phyloP scores from a whole-genome alignment of 805 yeast species.

The Saccharomycopsis guyanensis region DNA sequence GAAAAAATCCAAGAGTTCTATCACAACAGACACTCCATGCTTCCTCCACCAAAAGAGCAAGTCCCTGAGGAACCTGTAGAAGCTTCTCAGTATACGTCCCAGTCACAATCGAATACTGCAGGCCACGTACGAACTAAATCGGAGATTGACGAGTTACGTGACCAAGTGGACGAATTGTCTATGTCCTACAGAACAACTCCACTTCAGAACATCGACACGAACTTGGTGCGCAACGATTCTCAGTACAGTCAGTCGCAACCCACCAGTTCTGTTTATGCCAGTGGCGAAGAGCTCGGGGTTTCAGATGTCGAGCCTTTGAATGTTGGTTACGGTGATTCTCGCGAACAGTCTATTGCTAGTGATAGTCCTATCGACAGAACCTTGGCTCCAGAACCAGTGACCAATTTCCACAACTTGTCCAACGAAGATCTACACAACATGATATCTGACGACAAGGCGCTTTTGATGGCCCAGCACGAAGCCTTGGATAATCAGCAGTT shows the following conservation, averaged over 20 bases:
- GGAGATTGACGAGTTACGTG: conserved; percentile 15
- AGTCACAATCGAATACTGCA: no score
- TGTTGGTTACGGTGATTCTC: not conserved
- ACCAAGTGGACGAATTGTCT: conserved; percentile 10
- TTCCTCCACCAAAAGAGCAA: not conserved
- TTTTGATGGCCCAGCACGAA: conserved; percentile 12
- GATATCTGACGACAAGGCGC: conserved; percentile 9
- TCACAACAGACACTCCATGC: not conserved
- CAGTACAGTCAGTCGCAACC: not conserved
- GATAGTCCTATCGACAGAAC: no score
- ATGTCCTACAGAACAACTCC: not conserved
- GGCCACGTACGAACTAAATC: conserved; percentile 12
- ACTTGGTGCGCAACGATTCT: not conserved
- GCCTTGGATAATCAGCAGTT: conserved; percentile 12
- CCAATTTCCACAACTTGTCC: not conserved
- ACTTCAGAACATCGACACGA: not conserved
- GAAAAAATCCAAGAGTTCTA: not conserved
- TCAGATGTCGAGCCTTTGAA: not conserved
- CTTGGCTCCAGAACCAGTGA: not conserved
- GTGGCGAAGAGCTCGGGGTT: no score
- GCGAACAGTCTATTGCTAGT: no score
- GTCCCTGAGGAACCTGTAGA: not conserved
- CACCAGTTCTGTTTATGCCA: conserved; percentile 2
- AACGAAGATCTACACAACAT: conserved; percentile 7
- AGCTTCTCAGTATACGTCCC: no score